Conservation (phyloP, 345 rosid genomes). For the Eutrema japonicum region DNA sequence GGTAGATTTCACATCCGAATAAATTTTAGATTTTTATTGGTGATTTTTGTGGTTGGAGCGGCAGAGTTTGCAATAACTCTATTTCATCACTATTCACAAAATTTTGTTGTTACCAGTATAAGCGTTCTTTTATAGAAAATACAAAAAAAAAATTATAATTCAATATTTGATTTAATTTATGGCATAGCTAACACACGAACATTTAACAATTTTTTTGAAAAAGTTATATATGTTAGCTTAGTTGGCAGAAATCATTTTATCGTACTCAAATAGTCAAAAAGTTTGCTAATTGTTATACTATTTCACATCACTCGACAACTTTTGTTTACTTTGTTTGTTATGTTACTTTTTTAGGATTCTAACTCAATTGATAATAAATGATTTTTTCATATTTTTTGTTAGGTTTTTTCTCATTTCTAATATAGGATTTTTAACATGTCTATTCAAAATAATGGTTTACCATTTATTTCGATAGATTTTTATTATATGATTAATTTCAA, state of each 20-base stretch:
- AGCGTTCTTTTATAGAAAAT: background rate
- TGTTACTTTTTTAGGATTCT: background rate
- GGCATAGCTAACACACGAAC: background rate
- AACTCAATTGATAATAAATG: too few relatives aligned
- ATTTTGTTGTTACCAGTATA: background rate
- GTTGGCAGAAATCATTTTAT: background rate
- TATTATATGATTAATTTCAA: background rate
- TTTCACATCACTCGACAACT: background rate
- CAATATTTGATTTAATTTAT: background rate
- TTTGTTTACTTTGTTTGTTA: background rate
- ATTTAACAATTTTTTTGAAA: background rate
- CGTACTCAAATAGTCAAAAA: background rate
- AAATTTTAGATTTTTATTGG: slow-evolving; percentile 19
- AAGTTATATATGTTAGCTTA: background rate
- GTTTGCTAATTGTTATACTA: background rate
- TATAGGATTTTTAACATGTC: background rate
- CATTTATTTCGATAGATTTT: background rate
- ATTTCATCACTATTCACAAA: slow-evolving; percentile 15
- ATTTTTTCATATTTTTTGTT: background rate
- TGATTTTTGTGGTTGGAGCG: slow-evolving; percentile 31
- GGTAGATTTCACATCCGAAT: slow-evolving; percentile 44
- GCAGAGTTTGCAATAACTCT: slow-evolving; percentile 12
- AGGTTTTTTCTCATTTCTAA: background rate
- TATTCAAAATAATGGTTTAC: background rate
- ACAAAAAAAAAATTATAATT: background rate